A percentile compares a stretch with the other conserved stretches of the same genome.
phyloP scores from a whole-genome alignment of 305 asterid genomes.

The Nicotiana rustica region DNA sequence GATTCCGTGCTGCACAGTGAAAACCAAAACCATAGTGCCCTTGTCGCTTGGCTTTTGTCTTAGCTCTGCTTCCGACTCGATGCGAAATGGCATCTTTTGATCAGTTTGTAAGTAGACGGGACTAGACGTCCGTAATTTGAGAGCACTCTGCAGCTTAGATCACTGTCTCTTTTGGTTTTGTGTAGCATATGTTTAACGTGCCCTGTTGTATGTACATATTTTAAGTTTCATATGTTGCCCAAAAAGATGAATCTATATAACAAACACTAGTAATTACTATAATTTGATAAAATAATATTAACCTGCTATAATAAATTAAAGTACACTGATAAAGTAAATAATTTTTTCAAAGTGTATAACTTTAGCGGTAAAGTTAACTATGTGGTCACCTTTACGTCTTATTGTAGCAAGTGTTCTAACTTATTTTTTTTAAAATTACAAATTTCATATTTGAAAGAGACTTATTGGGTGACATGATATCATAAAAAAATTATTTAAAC shows the following conservation, averaged over 20 bases:
- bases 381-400: too few species aligned
- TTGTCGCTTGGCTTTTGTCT: conserved; percentile 54
- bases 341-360: neutral
- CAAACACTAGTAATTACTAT: too few species aligned
- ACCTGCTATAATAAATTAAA: too few species aligned
- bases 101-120: neutral
- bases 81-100: neutral
- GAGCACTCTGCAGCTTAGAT: neutral
- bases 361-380: too few species aligned
- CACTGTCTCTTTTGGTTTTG: neutral
- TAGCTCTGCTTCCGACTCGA: neutral
- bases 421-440: too few species aligned
- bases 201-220: neutral
- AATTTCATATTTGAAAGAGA: too few species aligned
- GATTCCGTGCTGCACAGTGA: conserved; percentile 28
- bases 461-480: too few species aligned
- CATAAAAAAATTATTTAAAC: too few species aligned
- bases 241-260: too few species aligned
- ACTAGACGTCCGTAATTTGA: neutral
- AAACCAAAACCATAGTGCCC: conserved; percentile 41
- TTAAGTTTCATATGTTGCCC: neutral
- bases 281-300: too few species aligned
- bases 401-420: too few species aligned
- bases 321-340: too few species aligned
- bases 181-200: neutral